Evolutionary conservation across 2,329 filamentous ascomycete genomes (phyloP), one percentile per base, ranked within the genome.

Genomic region (Cyclaneusma minus): DNA sequence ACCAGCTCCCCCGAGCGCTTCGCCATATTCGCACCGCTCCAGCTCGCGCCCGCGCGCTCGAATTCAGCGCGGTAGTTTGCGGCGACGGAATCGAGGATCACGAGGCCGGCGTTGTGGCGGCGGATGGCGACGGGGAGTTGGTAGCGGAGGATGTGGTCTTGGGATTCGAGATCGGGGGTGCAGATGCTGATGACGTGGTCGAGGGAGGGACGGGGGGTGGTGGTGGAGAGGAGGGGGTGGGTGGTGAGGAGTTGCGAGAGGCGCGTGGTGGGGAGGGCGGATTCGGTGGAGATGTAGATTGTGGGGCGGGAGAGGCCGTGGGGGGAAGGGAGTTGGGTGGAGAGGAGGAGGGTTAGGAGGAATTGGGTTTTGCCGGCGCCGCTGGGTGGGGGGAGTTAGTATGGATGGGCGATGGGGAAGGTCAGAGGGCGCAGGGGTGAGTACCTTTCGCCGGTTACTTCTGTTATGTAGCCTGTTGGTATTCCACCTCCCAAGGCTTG

Each of bases 61-160:
- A 84, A 89, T 49, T 95, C 87, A 25, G 82, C 85, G 36, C 89
- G 77, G 51, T 89, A 98, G 52, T 98, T 98, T 32, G 89, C 84
- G 1, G 89, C 85, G 15, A 98, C 77, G 4, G 81, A 92, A 55
- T 98, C 89, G 16, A 98, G 56, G 9, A 95, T 65, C 2, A 98
- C 55, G 2, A 98, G 64, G 3, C 87, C 83, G 27, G 93, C 62
- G 34, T 75, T 64, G 49, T 82, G 72, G 24, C 80, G 69, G 36
- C 67, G 58, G 12, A 93, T 70, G 15, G 84, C 74, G 11, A 93
- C 77, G 2, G 89, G 89, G 5, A 95, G 73, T 50, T 98, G 89
- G 51, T 82, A 95, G 36, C 73, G 74, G 14, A 95, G 60, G 44
- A 98, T 93, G 52, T 95, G 87, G 32, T 95, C 87, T 52, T 98